These are phyloP conservation scores for Takakia lepidozioides DNA, from an alignment of 225 moss, liverwort and hornwort genomes.

Conservation along the genomic window DNA sequence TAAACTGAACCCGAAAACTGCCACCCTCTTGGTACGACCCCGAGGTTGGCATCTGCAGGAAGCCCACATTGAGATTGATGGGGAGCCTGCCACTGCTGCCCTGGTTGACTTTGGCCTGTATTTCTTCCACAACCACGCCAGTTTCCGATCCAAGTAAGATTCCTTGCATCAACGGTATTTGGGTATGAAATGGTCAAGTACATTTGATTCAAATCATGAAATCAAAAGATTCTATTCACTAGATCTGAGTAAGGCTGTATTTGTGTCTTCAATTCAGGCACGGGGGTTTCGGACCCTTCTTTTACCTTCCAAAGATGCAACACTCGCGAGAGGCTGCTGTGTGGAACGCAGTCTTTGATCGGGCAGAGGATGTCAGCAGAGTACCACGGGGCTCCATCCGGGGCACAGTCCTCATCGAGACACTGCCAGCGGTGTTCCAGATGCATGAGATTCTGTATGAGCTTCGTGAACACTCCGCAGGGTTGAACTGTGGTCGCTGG, in stretches of 20 bases:
- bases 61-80: constrained; percentile 71
- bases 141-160: constrained; percentile 36
- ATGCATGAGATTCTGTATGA: constrained; percentile 91
- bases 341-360: constrained; percentile 72
- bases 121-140: constrained; percentile 63
- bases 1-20: constrained; percentile 51
- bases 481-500: constrained; percentile 81
- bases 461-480: constrained; percentile 67
- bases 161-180: too few relatives aligned
- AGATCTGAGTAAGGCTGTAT: too few relatives aligned
- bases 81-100: constrained; percentile 61
- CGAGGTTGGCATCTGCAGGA: constrained; percentile 79
- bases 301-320: constrained; percentile 88
- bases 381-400: constrained; percentile 61
- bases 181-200: too few relatives aligned
- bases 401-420: constrained; percentile 76
- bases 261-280: constrained; percentile 33
- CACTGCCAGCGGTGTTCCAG: constrained; percentile 76
- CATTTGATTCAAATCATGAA: too few relatives aligned
- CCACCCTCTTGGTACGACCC: constrained; percentile 60
- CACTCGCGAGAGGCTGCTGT: constrained; percentile 76
- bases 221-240: too few relatives aligned
- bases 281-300: constrained; percentile 66
- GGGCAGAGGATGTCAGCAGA: constrained; percentile 36
- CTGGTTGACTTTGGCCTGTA: constrained; percentile 75